phyloP scores from a whole-genome alignment of 495 filamentous ascomycete genomes.

The Xylaria bambusicola region DNA sequence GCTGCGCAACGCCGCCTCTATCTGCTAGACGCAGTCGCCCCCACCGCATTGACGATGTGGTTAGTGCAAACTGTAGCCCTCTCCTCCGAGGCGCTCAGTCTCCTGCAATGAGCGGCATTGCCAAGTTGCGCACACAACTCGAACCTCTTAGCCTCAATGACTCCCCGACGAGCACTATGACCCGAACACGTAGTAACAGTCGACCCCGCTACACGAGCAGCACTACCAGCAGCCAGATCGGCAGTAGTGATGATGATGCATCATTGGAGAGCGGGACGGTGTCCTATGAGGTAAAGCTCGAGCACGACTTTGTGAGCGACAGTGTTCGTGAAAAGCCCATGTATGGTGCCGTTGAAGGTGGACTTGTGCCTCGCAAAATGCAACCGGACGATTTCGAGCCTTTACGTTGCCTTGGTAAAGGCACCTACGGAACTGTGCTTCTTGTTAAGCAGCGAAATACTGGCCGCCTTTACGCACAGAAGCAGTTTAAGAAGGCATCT shows the following conservation, averaged over 20 bases:
- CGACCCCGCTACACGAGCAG: slow-evolving; percentile 32
- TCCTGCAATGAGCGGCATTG: slow-evolving; percentile 65
- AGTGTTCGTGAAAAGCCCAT: slow-evolving; percentile 51
- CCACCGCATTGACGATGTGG: slow-evolving; percentile 51
- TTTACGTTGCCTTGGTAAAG: slow-evolving; percentile 94
- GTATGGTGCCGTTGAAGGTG: slow-evolving; percentile 46
- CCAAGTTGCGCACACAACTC: slow-evolving; percentile 73
- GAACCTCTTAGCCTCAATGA: slow-evolving; percentile 63
- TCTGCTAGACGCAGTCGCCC: slow-evolving; percentile 35
- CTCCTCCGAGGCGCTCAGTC: slow-evolving; percentile 59
- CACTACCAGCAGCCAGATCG: slow-evolving; percentile 29
- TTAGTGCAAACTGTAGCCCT: slow-evolving; percentile 63
- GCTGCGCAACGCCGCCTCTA: slow-evolving; percentile 41
- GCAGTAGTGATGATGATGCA: slow-evolving; percentile 44
- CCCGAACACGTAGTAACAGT: slow-evolving; percentile 44
- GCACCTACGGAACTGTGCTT: slow-evolving; percentile 89
- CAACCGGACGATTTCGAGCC: slow-evolving; percentile 86
- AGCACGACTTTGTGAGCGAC: slow-evolving; percentile 82
- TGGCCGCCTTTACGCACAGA: slow-evolving; percentile 91
- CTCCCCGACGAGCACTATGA: slow-evolving; percentile 45
- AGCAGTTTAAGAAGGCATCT: slow-evolving; percentile 96
- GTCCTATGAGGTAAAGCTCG: slow-evolving; percentile 87
- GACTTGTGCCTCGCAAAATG: slow-evolving; percentile 70
- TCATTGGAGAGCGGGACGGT: slow-evolving; percentile 44
- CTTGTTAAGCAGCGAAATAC: slow-evolving; percentile 86